Conservation (phyloP, 1,139 yeast species). For the Petasospora rhodanensis region DNA sequence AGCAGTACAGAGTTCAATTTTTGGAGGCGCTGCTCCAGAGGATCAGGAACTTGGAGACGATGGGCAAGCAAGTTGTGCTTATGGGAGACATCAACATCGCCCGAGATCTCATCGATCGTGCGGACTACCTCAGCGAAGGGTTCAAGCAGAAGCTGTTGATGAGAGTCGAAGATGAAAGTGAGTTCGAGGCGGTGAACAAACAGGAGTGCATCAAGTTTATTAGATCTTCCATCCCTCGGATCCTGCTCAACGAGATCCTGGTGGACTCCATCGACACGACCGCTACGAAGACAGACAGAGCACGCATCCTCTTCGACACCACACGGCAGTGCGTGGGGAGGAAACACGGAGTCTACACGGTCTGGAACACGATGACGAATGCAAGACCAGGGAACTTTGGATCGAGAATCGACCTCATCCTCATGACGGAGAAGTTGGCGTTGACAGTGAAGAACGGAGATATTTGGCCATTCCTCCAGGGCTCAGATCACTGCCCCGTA, state of each 20-base stretch:
- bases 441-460: slow-evolving; percentile 43
- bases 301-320: slow-evolving; percentile 54
- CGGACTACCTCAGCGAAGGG: slow-evolving; percentile 55
- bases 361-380: slow-evolving; percentile 82
- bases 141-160: slow-evolving; percentile 22
- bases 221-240: slow-evolving; percentile 36
- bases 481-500: slow-evolving; percentile 95
- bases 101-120: slow-evolving; percentile 76
- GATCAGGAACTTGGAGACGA: slow-evolving; percentile 44
- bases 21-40: slow-evolving; percentile 55
- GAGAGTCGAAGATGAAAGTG: slow-evolving; percentile 1
- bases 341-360: slow-evolving; percentile 70
- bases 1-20: slow-evolving; percentile 54
- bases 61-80: slow-evolving; percentile 65
- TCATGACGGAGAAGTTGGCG: slow-evolving; percentile 40
- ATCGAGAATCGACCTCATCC: slow-evolving; percentile 77
- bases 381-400: slow-evolving; percentile 85
- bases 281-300: slow-evolving; percentile 18
- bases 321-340: slow-evolving; percentile 54
- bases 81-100: slow-evolving; percentile 89
- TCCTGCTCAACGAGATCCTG: slow-evolving; percentile 37
- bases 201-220: slow-evolving; percentile 39
- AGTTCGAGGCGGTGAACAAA: slow-evolving; percentile 39
- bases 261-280: slow-evolving; percentile 31
- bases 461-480: slow-evolving; percentile 65